Conservation (phyloP, 306 rosid genomes). For the Pyrus bretschneideri region DNA sequence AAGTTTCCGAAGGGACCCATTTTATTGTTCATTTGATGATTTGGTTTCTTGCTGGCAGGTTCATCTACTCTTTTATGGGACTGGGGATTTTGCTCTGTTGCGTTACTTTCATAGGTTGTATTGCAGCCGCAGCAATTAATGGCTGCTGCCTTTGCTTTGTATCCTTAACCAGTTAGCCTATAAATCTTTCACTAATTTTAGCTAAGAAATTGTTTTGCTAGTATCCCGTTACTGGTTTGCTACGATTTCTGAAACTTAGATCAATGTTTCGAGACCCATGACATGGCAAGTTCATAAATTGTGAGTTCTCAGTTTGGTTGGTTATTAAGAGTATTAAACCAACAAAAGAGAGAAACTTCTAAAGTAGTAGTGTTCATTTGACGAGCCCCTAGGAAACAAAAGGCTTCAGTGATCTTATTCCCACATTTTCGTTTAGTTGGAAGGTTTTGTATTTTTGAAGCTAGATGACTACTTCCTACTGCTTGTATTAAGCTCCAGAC, state of each 20-base stretch:
- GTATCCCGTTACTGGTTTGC: background rate
- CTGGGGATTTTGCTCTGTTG: constrained; percentile 66
- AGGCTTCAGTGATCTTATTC: background rate
- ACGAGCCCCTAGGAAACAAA: background rate
- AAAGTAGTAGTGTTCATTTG: background rate
- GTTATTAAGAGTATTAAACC: background rate
- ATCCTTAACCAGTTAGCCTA: constrained; percentile 33
- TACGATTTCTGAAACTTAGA: background rate
- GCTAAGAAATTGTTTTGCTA: constrained; percentile 10
- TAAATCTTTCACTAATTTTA: constrained; percentile 1
- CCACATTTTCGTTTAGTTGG: background rate
- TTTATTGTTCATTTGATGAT: constrained; percentile 1
- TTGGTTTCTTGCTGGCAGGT: constrained; percentile 51
- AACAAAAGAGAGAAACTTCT: background rate
- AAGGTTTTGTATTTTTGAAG: background rate
- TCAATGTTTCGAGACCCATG: background rate
- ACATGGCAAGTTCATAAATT: background rate
- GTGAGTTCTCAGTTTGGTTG: background rate
- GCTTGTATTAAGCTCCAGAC: background rate
- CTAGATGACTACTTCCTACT: background rate
- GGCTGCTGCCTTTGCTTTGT: constrained; percentile 95
- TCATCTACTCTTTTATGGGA: constrained; percentile 80
- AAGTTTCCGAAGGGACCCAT: background rate
- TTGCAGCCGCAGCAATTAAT: constrained; percentile 78
- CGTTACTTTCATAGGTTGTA: constrained; percentile 67